These are phyloP conservation scores for Bacidia gigantensis DNA, from an alignment of 495 filamentous ascomycete genomes.

Conservation along the genomic window DNA sequence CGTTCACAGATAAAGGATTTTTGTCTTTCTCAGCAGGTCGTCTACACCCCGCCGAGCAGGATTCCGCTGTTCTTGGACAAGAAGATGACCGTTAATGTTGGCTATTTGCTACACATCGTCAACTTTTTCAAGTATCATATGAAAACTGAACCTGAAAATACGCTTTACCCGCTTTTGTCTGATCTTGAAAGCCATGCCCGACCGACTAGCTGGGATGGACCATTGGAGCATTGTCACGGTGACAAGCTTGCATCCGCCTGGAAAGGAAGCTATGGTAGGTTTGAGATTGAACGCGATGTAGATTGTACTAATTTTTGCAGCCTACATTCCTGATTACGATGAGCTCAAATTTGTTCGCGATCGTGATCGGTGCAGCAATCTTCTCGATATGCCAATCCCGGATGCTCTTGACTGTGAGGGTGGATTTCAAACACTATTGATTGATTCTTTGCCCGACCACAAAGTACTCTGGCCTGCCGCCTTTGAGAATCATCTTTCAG, in stretches of 20 bases:
- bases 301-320: constrained; percentile 12
- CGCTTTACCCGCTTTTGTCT: constrained; percentile 9
- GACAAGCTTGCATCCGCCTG: constrained; percentile 8
- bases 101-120: constrained; percentile 15
- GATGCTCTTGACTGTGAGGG: constrained; percentile 11
- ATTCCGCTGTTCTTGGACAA: constrained; percentile 7
- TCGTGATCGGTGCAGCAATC: neutral
- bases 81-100: constrained; percentile 6
- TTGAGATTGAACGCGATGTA: neutral
- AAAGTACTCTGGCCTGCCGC: constrained; percentile 7
- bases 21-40: constrained; percentile 11
- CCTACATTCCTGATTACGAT: constrained; percentile 29
- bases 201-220: constrained; percentile 12
- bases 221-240: constrained; percentile 1
- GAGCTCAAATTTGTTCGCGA: constrained; percentile 8
- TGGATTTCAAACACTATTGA: constrained; percentile 15
- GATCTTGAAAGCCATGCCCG: constrained; percentile 9
- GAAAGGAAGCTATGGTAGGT: constrained; percentile 14
- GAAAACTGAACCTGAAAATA: constrained; percentile 12
- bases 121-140: constrained; percentile 21
- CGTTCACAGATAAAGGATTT: constrained; percentile 5
- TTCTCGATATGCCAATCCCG: neutral
- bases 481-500: constrained; percentile 13
- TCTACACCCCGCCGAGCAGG: constrained; percentile 11
- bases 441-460: constrained; percentile 5